Evolutionary conservation across 2,329 filamentous ascomycete species (phyloP).

Genomic region (Calonectria montana): DNA sequence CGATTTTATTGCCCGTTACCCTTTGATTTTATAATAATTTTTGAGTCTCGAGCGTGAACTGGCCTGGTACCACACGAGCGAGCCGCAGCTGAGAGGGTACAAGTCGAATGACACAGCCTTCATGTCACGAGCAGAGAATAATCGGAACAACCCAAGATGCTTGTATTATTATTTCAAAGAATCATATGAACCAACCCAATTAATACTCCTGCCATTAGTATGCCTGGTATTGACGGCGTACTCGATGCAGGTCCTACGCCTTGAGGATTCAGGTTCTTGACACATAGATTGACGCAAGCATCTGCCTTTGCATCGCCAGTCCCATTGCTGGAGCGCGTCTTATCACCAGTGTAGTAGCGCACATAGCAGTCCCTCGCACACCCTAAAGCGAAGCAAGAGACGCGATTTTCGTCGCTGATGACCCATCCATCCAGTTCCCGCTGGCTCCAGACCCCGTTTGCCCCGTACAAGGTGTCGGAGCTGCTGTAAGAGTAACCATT

Average conservation of each 20-base stretch:
- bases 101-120: too few species aligned
- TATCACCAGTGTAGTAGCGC: constrained; percentile 32
- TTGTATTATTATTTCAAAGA: background rate
- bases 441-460: constrained; percentile 38
- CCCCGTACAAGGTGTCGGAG: constrained; percentile 24
- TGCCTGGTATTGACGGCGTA: background rate
- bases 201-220: background rate
- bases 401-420: constrained; percentile 22
- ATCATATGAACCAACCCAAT: background rate
- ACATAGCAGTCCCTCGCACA: constrained; percentile 34
- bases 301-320: constrained; percentile 19
- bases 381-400: constrained; percentile 36
- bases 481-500: constrained; percentile 36
- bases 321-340: constrained; percentile 24
- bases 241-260: background rate
- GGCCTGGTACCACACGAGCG: too few species aligned
- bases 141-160: background rate
- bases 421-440: constrained; percentile 34
- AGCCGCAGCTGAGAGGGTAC: too few species aligned
- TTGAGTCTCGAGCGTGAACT: too few species aligned
- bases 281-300: constrained; percentile 31
- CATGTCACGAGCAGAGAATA: too few species aligned
- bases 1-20: too few species aligned
- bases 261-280: constrained; percentile 29
- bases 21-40: too few species aligned